Evolutionary conservation across 1,284 basidiomycete genomes (phyloP), one percentile per base, ranked within the genome.

Genomic region (Puccinia polysora): DNA sequence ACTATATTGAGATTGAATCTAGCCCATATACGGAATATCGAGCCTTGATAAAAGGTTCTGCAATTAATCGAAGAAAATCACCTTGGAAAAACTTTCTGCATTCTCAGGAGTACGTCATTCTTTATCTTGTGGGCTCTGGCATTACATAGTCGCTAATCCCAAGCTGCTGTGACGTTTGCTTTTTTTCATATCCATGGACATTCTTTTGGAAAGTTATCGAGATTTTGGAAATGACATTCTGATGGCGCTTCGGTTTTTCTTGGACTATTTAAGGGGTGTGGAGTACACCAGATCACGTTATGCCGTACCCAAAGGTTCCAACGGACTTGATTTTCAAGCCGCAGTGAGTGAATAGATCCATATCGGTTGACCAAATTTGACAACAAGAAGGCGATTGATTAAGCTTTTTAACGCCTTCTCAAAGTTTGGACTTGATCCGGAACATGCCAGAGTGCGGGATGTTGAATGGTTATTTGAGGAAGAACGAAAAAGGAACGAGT

Each of bases 21-120:
- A 69, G 67, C 20, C 56, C 67, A 36, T 60, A 69, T 50, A 59
- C 55, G 14, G 67, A 69, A 60, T 69, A 69, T 50, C 38, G 38
- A n/a, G 56, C 56, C 12, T 28, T 69, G 8, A 69, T 69, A 5
- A 69, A 69, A 69, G 67, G 67, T 36, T 69, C 67, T 8, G 67
- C 43, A 69, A 34, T 32, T 18, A 47, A 63, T 14, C n/a, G 55
- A 20, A 25, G 45, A 23, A 69, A 56, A 52, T 58, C 67, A 15
- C 28, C 50, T 23, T 59, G 55, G 56, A 47, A 45, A 15, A 69
- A 58, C 20, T 69, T 69, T 40, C 18, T 58, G 4, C 67, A 69
- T 38, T 69, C 67, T 23, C 67, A 69, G 40, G 67, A 69, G 67
- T 69, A n/a, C 6, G 38, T 49, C 23, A 23, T 28, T 23, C n/a